Conservation (phyloP, 257 asterid genomes). For the Coffea canephora region DNA sequence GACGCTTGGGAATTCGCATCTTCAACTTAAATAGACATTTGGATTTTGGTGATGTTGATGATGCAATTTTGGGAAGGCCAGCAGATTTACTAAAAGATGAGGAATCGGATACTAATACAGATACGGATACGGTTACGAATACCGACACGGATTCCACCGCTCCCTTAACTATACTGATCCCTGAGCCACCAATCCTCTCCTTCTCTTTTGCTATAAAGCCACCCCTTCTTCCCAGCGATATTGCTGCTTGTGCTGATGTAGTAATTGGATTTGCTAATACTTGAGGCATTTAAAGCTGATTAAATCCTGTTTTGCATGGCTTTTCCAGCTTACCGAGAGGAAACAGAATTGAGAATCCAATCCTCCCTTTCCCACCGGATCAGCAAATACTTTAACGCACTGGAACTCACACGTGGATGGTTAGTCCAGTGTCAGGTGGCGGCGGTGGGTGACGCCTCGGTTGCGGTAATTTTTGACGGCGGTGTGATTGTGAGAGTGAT, state of each 20-base stretch:
- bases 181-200: too few species aligned
- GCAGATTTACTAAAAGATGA: conserved; percentile 27
- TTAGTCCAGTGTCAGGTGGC: background rate
- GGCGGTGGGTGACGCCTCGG: background rate
- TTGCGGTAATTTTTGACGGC: too few species aligned
- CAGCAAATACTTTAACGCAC: too few species aligned
- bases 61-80: conserved; percentile 10
- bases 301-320: too few species aligned
- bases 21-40: conserved; percentile 54
- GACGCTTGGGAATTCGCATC: conserved; percentile 68
- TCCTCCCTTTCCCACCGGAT: too few species aligned
- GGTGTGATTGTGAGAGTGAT: too few species aligned
- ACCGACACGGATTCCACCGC: too few species aligned
- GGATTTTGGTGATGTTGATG: background rate
- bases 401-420: background rate
- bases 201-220: too few species aligned
- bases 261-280: conserved; percentile 3
- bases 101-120: conserved; percentile 33
- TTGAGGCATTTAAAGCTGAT: background rate
- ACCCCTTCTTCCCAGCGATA: too few species aligned
- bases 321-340: too few species aligned
- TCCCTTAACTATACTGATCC: too few species aligned
- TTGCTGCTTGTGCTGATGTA: background rate
- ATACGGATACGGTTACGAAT: background rate
- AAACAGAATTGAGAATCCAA: background rate